These are phyloP conservation scores for Diversispora epigaea DNA, from an alignment of 192 early-diverging fungal genomes.

Conservation along the genomic window DNA sequence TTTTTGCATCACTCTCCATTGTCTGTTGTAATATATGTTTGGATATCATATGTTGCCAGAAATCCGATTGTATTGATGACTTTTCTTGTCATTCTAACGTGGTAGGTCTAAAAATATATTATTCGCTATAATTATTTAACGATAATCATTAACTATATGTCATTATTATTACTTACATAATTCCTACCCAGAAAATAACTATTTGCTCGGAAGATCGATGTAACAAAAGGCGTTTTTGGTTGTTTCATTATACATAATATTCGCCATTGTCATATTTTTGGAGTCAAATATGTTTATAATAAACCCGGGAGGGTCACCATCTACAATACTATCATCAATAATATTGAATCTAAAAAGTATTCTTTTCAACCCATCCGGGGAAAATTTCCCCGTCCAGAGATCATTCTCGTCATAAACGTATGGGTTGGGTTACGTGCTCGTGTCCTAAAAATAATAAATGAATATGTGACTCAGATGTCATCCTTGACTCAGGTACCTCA, in stretches of 20 bases:
- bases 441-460: no score
- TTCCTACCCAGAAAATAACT: slow-evolving; percentile 8
- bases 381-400: background rate
- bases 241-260: background rate
- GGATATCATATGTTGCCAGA: no score
- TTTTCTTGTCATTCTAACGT: no score
- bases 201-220: slow-evolving; percentile 1
- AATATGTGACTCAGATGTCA: no score
- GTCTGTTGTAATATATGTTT: no score
- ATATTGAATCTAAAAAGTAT: slow-evolving; percentile 13
- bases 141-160: no score
- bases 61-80: no score
- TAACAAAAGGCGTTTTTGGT: background rate
- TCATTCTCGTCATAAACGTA: no score
- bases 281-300: background rate
- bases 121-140: no score
- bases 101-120: no score
- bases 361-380: slow-evolving; percentile 6
- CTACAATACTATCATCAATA: background rate
- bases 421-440: background rate
- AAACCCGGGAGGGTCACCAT: background rate
- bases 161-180: slow-evolving; percentile 14
- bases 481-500: no score
- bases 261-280: background rate
- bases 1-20: no score